phyloP scores from a whole-genome alignment of 345 rosid genomes.

The Aquilaria sinensis region DNA sequence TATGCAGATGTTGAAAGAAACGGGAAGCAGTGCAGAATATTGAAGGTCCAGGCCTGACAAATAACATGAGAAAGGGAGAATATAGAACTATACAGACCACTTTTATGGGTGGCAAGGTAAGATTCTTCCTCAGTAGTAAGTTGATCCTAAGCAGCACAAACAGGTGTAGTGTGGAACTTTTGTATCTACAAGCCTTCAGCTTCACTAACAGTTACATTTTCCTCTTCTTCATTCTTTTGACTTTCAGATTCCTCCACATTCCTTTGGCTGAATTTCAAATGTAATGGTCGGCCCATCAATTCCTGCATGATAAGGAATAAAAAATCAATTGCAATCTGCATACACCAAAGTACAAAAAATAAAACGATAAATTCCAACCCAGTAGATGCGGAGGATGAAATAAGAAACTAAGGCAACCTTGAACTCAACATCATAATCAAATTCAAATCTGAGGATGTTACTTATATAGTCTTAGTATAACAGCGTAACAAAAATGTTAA shows the following conservation, averaged over 20 bases:
- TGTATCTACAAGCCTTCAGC: constrained; percentile 19
- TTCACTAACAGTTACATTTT: constrained; percentile 9
- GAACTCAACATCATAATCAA: too few species aligned
- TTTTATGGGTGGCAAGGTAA: constrained; percentile 6
- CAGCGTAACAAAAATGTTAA: too few species aligned
- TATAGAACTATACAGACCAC: constrained; percentile 10
- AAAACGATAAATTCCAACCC: background rate
- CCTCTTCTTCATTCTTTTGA: constrained; percentile 23
- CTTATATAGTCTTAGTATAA: too few species aligned
- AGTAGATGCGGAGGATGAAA: background rate
- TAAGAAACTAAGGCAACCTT: too few species aligned
- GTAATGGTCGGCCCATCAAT: constrained; percentile 76
- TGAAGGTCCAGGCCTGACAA: too few species aligned
- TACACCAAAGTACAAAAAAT: background rate
- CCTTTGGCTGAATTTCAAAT: constrained; percentile 55
- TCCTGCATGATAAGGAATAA: constrained; percentile 40
- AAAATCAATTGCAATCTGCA: background rate
- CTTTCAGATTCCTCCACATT: constrained; percentile 37
- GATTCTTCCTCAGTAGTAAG: constrained; percentile 8
- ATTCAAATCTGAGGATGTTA: too few species aligned
- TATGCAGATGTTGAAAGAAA: background rate
- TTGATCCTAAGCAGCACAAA: constrained; percentile 10
- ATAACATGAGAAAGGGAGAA: background rate
- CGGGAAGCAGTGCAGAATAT: background rate
- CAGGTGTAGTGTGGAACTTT: background rate